Evolutionary conservation across 73 alveolate species (phyloP).

Genomic region (Paramecium bursaria): DNA sequence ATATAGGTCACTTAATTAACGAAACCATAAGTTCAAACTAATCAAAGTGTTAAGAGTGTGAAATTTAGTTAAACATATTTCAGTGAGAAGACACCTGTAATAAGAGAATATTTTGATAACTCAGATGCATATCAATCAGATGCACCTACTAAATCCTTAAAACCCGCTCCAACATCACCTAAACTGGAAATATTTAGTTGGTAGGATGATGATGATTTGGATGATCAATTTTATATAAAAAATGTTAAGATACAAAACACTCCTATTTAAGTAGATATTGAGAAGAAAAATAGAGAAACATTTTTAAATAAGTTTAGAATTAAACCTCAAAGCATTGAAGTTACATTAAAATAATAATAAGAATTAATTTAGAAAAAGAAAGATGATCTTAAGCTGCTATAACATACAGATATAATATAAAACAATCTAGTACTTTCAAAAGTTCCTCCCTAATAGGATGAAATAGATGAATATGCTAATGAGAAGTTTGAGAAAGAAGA

Average conservation of each 20-base stretch:
- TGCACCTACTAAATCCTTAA: background rate
- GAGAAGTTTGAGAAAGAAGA: background rate
- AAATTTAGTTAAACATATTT: no score
- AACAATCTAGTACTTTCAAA: background rate
- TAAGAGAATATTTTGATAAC: background rate
- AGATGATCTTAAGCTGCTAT: background rate
- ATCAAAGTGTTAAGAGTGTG: background rate
- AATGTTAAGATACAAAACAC: no score
- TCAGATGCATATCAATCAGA: background rate
- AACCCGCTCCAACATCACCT: no score
- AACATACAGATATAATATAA: background rate
- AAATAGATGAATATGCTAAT: background rate
- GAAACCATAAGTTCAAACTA: background rate
- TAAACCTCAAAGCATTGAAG: background rate
- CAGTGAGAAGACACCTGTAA: background rate
- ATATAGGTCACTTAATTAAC: background rate
- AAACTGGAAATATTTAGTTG: background rate
- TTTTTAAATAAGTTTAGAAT: background rate
- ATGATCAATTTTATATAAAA: constrained; percentile 3
- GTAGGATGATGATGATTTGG: constrained; percentile 50
- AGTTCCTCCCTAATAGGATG: background rate
- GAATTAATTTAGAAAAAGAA: background rate
- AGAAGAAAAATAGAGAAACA: background rate
- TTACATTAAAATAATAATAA: background rate
- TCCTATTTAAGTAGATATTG: background rate